Evolutionary conservation across 1,139 yeast genomes (phyloP).

Genomic region (Yamadazyma triangularis): DNA sequence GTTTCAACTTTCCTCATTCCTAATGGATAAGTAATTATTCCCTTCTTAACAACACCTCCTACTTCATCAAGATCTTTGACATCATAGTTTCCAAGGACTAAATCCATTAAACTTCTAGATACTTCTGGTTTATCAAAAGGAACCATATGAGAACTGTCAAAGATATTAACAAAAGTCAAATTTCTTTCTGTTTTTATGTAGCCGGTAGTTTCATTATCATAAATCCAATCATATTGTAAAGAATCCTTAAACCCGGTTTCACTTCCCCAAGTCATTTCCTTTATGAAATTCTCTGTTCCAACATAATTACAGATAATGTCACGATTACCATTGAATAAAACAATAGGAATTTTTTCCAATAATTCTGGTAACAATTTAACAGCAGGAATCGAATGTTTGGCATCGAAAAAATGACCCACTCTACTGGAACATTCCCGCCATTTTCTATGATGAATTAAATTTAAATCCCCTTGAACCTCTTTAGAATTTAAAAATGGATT

Average conservation of each 20-base stretch:
- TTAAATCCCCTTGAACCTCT: slow-evolving; percentile 57
- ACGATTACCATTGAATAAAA: slow-evolving; percentile 81
- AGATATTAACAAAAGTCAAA: slow-evolving; percentile 70
- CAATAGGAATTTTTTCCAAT: slow-evolving; percentile 55
- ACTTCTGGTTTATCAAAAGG: slow-evolving; percentile 77
- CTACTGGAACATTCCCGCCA: slow-evolving; percentile 78
- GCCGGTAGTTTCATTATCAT: slow-evolving; percentile 47
- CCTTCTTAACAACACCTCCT: slow-evolving; percentile 13
- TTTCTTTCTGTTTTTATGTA: slow-evolving; percentile 56
- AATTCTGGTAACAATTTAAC: slow-evolving; percentile 62
- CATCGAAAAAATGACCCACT: slow-evolving; percentile 52
- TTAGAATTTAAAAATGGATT: slow-evolving; percentile 54
- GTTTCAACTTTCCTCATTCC: too few relatives aligned
- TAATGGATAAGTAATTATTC: slow-evolving; percentile 28
- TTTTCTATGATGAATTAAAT: slow-evolving; percentile 36
- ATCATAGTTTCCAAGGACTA: slow-evolving; percentile 34
- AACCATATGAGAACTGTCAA: slow-evolving; percentile 89
- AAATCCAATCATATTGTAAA: slow-evolving; percentile 45
- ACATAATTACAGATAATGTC: slow-evolving; percentile 84
- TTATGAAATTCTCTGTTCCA: slow-evolving; percentile 69
- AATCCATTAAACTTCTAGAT: slow-evolving; percentile 65
- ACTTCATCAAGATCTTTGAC: slow-evolving; percentile 10
- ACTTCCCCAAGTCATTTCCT: slow-evolving; percentile 66
- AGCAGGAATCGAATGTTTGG: slow-evolving; percentile 55
- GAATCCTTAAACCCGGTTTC: slow-evolving; percentile 49